A percentile compares a stretch with the other conserved stretches of the same genome.
Evolutionary conservation across 345 rosid genomes (phyloP).

Genomic region (Linum trigynum): DNA sequence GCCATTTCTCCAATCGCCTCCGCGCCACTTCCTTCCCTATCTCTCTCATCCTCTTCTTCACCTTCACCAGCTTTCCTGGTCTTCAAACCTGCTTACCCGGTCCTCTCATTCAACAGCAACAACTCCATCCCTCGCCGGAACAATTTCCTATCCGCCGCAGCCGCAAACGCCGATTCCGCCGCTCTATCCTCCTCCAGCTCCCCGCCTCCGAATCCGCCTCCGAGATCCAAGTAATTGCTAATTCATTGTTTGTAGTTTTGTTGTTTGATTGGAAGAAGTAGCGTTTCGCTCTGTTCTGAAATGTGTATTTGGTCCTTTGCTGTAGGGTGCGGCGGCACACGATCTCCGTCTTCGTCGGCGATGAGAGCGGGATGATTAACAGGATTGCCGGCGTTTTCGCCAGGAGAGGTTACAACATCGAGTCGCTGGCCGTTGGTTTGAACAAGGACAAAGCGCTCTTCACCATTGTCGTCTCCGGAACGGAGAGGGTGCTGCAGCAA

Average conservation of each 20-base stretch:
- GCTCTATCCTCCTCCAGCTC: not conserved
- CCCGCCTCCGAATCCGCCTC: not conserved
- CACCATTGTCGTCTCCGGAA: slow-evolving; percentile 85
- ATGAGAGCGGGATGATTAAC: slow-evolving; percentile 96
- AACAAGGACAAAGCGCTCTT: slow-evolving; percentile 87
- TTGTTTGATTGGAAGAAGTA: too few relatives aligned
- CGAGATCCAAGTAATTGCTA: not conserved
- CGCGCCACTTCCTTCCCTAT: not conserved
- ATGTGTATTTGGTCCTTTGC: not conserved
- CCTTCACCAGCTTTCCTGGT: not conserved
- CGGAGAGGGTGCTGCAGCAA: slow-evolving; percentile 69
- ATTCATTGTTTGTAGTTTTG: too few relatives aligned
- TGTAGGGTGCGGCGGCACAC: slow-evolving; percentile 70
- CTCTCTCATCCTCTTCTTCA: too few relatives aligned
- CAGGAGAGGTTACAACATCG: slow-evolving; percentile 89
- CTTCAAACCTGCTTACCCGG: not conserved
- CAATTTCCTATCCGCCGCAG: not conserved
- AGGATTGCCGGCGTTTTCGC: slow-evolving; percentile 96
- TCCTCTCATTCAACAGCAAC: not conserved
- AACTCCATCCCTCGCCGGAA: not conserved
- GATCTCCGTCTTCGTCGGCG: slow-evolving; percentile 88
- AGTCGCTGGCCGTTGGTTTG: slow-evolving; percentile 95
- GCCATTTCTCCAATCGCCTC: not conserved
- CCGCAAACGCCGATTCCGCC: not conserved
- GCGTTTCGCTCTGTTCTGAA: too few relatives aligned